Conservation (phyloP, 208 protist genomes). For the Acanthamoeba castellanii region DNA sequence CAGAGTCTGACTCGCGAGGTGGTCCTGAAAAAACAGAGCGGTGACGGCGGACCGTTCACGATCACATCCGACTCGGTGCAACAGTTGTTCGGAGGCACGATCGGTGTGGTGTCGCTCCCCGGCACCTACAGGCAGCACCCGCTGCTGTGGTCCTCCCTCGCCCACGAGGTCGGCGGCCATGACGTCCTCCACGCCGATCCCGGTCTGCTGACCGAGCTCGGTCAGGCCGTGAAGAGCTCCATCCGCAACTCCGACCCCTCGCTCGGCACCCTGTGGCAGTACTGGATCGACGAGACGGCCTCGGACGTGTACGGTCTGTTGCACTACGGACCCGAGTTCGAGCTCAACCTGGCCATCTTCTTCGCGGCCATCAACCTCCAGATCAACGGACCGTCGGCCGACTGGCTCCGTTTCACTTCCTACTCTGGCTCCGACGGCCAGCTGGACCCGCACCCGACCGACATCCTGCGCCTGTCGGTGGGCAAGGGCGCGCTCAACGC, state of each 20-base stretch:
- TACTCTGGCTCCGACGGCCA: neutral
- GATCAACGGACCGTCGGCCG: neutral
- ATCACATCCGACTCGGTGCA: neutral
- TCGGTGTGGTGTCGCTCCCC: neutral
- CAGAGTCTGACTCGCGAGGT: neutral
- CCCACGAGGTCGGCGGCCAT: conserved; percentile 4
- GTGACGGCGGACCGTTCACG: neutral
- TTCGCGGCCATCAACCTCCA: conserved; percentile 18
- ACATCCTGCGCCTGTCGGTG: neutral
- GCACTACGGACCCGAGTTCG: conserved; percentile 21
- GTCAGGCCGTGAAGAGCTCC: neutral
- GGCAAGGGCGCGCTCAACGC: neutral
- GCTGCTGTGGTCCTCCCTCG: neutral
- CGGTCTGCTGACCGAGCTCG: neutral
- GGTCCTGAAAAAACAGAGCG: neutral
- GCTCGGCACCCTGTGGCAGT: neutral
- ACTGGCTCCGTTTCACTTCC: conserved; percentile 4
- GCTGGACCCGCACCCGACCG: conserved; percentile 5
- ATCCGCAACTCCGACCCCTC: neutral
- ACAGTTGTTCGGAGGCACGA: neutral
- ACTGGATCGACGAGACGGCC: conserved; percentile 40
- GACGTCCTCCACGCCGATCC: conserved; percentile 16
- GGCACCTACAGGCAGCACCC: neutral
- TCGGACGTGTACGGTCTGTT: conserved; percentile 12
- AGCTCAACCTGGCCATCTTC: conserved; percentile 30